These are phyloP conservation scores for Amborella trichopoda DNA, from an alignment of 164 flowering plant genomes.

Conservation along the genomic window DNA sequence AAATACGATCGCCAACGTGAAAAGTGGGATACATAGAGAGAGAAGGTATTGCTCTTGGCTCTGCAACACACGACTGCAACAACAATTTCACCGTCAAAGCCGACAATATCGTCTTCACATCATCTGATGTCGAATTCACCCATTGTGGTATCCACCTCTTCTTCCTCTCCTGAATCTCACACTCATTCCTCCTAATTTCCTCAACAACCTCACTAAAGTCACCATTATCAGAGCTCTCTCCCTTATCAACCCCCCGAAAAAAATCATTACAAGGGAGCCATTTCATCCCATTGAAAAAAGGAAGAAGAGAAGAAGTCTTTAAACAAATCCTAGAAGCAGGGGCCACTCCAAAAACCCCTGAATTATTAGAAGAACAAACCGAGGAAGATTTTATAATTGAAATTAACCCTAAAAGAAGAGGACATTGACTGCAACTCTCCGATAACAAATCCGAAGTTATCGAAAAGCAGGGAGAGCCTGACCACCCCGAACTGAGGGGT, in stretches of 20 bases:
- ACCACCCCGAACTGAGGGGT: too few relatives aligned
- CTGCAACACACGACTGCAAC: conserved; percentile 62
- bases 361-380: background rate
- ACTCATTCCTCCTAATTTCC: background rate
- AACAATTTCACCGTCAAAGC: conserved; percentile 65
- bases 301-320: conserved; percentile 34
- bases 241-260: conserved; percentile 16
- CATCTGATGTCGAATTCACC: conserved; percentile 36
- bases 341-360: conserved; percentile 26
- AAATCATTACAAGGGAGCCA: conserved; percentile 50
- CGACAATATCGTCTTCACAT: conserved; percentile 68
- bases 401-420: background rate
- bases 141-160: conserved; percentile 35
- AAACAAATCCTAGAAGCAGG: conserved; percentile 16
- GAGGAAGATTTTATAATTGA: background rate
- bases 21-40: conserved; percentile 88
- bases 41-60: conserved; percentile 83
- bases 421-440: background rate
- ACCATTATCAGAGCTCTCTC: conserved; percentile 20
- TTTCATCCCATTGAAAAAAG: conserved; percentile 44
- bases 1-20: conserved; percentile 74
- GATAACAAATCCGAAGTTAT: background rate
- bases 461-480: too few relatives aligned
- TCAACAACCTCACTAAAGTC: background rate
- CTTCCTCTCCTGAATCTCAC: background rate